Evolutionary conservation across 2,329 filamentous ascomycete species (phyloP), one percentile per base, ranked within the genome.

Genomic region (Teratosphaeria gauchensis): DNA sequence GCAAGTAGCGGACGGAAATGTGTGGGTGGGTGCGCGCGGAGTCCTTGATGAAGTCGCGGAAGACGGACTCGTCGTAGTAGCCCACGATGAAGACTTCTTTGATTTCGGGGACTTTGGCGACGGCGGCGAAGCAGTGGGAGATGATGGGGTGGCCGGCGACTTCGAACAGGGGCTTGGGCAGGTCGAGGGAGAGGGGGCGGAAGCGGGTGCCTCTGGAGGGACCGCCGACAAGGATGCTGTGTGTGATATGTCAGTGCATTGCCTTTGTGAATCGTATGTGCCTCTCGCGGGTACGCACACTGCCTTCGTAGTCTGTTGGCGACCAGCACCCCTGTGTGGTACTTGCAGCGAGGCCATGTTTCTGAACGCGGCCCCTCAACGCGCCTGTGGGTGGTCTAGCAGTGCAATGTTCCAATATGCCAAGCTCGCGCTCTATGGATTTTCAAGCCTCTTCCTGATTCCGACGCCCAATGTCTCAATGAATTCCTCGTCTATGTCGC

Each of bases 141-240:
- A 97, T 91, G 78, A 99, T 97, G 68, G 92, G 91, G 77, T 99
- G 94, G 68, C 94, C 94, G 66, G 94, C 94, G 71, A 99, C 91
- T 75, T 96, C 92, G 80, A 99, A 97, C 67, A 99, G 89, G 64
- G 94, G 94, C 90, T 97, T 97, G 68, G 94, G 94, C 58, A 96
- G 82, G 77, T 99, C 94, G 24, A 63, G 58, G 24, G 61, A 62
- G 14, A 99, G 82, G 68, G 94, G 94, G 67, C 94, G 85, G 79
- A 97, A 97, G 66, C 94, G 85, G 63, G 94, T 99, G 73, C 94
- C 94, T 81, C 94, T 85, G 60, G 92, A 96, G 58, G 94, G 92
- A 61, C 94, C 92, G 66, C 92, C 92, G 71, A 97, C 92, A 92
- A 96, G 55, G 24, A 63, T 56, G 55, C 42, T 48, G 42, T n/a